Conservation (phyloP, 306 rosid species). For the Senna siamea region DNA sequence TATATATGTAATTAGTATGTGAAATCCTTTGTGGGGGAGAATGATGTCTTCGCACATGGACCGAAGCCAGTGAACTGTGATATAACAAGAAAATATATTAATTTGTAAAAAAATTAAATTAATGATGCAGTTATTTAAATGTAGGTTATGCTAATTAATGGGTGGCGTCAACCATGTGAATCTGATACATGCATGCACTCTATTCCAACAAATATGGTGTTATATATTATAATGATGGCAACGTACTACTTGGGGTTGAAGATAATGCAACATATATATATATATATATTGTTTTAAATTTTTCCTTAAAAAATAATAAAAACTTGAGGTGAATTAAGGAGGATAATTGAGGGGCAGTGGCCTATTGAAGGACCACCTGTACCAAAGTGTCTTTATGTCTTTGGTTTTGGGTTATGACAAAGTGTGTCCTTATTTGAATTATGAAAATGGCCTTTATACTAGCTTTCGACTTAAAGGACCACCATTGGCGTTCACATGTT, state of each 20-base stretch:
- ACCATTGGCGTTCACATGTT: conserved; percentile 10
- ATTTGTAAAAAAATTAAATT: neutral
- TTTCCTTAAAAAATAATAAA: neutral
- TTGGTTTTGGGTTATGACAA: neutral
- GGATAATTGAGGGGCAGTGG: neutral
- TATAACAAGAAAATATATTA: neutral
- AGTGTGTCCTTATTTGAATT: neutral
- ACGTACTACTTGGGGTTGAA: too few species aligned
- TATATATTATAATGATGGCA: too few species aligned
- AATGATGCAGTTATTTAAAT: conserved; percentile 14
- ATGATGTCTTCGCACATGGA: conserved; percentile 50
- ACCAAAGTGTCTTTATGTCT: neutral
- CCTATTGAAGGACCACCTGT: conserved; percentile 1
- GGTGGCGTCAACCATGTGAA: neutral
- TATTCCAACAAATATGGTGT: too few species aligned
- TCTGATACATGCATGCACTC: conserved; percentile 12
- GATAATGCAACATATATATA: too few species aligned
- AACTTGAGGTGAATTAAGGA: neutral
- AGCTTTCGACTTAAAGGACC: neutral
- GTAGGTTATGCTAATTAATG: conserved; percentile 15
- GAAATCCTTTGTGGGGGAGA: conserved; percentile 40
- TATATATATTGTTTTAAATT: too few species aligned
- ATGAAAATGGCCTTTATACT: neutral
- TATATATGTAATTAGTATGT: conserved; percentile 14
- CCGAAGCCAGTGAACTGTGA: conserved; percentile 22